Percentiles rank a stretch among this genome's conserved stretches.
Conservation (phyloP, 805 yeast genomes). For the Blastobotrys peoriensis region DNA sequence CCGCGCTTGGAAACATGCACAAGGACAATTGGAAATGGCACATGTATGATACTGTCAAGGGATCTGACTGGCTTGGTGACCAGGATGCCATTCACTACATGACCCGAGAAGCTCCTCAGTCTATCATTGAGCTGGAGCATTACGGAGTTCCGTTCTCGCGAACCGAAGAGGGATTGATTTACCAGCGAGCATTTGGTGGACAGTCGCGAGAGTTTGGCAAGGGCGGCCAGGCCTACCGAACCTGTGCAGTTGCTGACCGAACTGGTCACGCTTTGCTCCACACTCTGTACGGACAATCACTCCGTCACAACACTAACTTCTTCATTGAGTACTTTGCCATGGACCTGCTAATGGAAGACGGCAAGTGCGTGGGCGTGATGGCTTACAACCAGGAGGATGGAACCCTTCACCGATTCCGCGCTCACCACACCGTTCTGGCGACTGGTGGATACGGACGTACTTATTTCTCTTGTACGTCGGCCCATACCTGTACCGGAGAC, state of each 20-base stretch:
- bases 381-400: slow-evolving; percentile 99
- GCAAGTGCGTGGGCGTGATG: slow-evolving; percentile 92
- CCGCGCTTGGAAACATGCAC: slow-evolving; percentile 98
- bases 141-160: slow-evolving; percentile 98
- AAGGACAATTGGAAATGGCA: slow-evolving; percentile 99
- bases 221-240: slow-evolving; percentile 99
- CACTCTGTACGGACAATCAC: slow-evolving; percentile 91
- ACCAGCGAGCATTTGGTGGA: slow-evolving; percentile 99
- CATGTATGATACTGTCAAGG: slow-evolving; percentile 98
- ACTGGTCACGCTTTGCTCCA: slow-evolving; percentile 97
- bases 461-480: slow-evolving; percentile 97
- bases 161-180: slow-evolving; percentile 92
- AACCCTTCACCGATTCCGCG: slow-evolving; percentile 94
- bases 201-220: slow-evolving; percentile 93
- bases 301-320: slow-evolving; percentile 95
- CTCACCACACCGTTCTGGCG: slow-evolving; percentile 93
- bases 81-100: slow-evolving; percentile 98
- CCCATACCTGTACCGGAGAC: slow-evolving; percentile 99
- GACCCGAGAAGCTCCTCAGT: slow-evolving; percentile 96
- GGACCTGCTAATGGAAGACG: slow-evolving; percentile 91
- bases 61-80: slow-evolving; percentile 99
- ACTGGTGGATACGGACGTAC: slow-evolving; percentile 99
- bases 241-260: slow-evolving; percentile 99
- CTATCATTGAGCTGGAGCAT: slow-evolving; percentile 95
- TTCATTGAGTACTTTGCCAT: slow-evolving; percentile 95